Evolutionary conservation across 2,329 filamentous ascomycete genomes (phyloP).

Genomic region (Pyricularia pennisetigena): DNA sequence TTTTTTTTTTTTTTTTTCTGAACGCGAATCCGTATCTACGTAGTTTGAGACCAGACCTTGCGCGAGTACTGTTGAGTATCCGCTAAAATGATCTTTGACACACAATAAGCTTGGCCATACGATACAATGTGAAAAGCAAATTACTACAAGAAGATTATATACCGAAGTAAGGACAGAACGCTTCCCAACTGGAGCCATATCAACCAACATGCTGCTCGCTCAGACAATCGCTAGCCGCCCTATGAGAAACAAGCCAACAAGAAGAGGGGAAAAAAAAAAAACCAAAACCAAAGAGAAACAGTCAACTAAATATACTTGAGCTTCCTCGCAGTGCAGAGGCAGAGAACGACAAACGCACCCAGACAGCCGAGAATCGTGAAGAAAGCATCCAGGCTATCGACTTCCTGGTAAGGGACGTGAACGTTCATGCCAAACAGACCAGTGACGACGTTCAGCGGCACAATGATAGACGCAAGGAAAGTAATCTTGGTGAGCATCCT

Average conservation of each 20-base stretch:
- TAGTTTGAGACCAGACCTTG: too few relatives aligned
- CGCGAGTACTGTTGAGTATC: too few relatives aligned
- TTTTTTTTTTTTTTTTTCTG: too few relatives aligned
- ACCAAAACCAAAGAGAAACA: background rate
- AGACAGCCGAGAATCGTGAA: conserved; percentile 43
- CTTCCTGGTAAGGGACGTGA: conserved; percentile 50
- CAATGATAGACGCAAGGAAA: conserved; percentile 85
- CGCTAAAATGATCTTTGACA: background rate
- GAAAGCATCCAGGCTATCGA: conserved; percentile 44
- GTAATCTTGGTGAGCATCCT: conserved; percentile 91
- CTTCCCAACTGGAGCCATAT: background rate
- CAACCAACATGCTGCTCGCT: background rate
- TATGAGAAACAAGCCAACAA: background rate
- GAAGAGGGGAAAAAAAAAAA: background rate
- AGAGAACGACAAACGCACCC: conserved; percentile 37
- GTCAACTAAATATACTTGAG: conserved; percentile 32
- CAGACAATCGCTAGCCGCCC: background rate
- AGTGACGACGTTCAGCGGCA: conserved; percentile 87
- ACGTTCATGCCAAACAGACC: conserved; percentile 88
- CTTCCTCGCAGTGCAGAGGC: conserved; percentile 34
- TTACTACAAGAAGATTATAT: background rate
- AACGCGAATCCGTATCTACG: too few relatives aligned
- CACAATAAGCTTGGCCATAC: background rate
- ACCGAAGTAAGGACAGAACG: background rate
- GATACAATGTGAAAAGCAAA: background rate